A percentile compares a stretch with the other conserved stretches of the same genome.
Evolutionary conservation across 306 rosid genomes (phyloP).

Genomic region (Pyrus communis): DNA sequence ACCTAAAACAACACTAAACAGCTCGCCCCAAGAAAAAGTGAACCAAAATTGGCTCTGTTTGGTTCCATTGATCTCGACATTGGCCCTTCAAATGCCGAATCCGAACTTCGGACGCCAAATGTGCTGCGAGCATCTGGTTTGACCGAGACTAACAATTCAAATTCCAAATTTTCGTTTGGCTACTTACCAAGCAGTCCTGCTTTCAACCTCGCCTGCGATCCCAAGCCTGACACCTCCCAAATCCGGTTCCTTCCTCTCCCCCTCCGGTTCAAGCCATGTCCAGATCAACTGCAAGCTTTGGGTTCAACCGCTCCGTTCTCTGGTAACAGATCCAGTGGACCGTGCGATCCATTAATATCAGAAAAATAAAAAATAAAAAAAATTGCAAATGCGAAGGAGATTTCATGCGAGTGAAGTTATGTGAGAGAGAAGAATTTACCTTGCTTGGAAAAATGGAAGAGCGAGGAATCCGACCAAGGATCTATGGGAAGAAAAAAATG

Average conservation of each 20-base stretch:
- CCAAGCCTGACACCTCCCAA: background rate
- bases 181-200: constrained; percentile 3
- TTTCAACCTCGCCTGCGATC: constrained; percentile 6
- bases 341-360: background rate
- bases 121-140: background rate
- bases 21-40: background rate
- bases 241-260: background rate
- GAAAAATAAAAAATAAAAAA: background rate
- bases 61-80: background rate
- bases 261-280: background rate
- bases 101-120: background rate
- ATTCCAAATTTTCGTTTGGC: background rate
- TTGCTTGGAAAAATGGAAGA: background rate
- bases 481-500: background rate
- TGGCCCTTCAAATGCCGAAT: background rate
- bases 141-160: background rate
- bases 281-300: background rate
- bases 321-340: constrained; percentile 1
- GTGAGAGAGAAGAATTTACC: background rate
- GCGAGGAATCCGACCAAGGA: constrained; percentile 9
- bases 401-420: background rate
- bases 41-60: background rate
- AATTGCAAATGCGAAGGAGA: background rate
- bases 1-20: background rate
- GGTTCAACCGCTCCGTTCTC: background rate